phyloP scores from a whole-genome alignment of 768 basidiomycete genomes.

The Suillus plorans region DNA sequence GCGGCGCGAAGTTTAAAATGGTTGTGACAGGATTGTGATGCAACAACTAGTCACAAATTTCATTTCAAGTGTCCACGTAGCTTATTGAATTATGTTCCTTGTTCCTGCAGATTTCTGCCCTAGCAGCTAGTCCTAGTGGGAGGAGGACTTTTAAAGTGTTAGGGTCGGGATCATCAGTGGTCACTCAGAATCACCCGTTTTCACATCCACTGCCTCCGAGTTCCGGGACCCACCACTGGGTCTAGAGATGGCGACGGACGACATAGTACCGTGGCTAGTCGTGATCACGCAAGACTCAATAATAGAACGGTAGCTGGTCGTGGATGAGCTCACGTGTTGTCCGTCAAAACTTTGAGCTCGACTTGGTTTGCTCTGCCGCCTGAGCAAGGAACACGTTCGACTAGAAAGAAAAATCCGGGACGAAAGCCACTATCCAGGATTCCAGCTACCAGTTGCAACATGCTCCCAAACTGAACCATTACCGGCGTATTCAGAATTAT shows the following conservation, averaged over 20 bases:
- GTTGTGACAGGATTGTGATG: neutral
- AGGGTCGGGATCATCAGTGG: neutral
- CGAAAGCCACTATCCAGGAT: neutral
- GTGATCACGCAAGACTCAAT: neutral
- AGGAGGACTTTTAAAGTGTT: neutral
- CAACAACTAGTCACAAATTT: neutral
- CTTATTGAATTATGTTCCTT: neutral
- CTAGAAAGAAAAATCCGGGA: neutral
- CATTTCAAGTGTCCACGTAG: neutral
- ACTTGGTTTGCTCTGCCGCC: neutral
- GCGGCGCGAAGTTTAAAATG: neutral
- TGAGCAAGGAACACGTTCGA: neutral
- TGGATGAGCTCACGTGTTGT: neutral
- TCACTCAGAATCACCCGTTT: neutral
- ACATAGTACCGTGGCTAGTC: neutral
- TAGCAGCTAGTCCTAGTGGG: neutral
- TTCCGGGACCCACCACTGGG: neutral
- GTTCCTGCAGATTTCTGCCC: neutral
- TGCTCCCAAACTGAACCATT: neutral
- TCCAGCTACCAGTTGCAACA: neutral
- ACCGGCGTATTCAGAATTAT: neutral
- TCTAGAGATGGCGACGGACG: neutral
- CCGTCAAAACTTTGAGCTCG: neutral
- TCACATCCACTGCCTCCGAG: neutral
- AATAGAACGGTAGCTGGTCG: neutral